phyloP scores from a whole-genome alignment of 2,329 filamentous ascomycete species.

The Camptophora hylomeconis region DNA sequence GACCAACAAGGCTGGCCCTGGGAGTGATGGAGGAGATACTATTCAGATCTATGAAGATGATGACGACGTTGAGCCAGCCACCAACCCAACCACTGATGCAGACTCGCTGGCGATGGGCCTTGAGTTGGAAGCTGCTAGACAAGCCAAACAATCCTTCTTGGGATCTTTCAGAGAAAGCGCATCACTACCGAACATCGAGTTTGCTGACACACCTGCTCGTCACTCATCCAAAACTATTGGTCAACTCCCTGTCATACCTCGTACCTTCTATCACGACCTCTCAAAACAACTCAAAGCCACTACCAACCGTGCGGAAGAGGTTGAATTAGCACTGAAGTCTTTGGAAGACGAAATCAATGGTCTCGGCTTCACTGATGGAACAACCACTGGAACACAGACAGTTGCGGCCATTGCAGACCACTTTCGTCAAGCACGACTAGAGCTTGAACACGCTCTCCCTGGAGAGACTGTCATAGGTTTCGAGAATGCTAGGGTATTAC shows the following conservation, averaged over 20 bases:
- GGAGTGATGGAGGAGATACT: constrained; percentile 8
- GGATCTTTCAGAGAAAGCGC: constrained; percentile 24
- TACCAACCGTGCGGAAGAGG: constrained; percentile 26
- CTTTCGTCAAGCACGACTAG: constrained; percentile 30
- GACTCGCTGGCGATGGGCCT: constrained; percentile 21
- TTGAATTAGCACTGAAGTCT: constrained; percentile 23
- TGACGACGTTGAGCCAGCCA: constrained; percentile 5
- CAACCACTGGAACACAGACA: constrained; percentile 18
- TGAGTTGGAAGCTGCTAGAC: constrained; percentile 27
- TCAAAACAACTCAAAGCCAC: constrained; percentile 24
- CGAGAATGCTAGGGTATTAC: constrained; percentile 25
- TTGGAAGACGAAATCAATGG: constrained; percentile 24
- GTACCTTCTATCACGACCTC: constrained; percentile 26
- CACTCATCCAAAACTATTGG: constrained; percentile 10
- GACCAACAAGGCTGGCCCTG: constrained; percentile 1
- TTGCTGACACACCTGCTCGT: constrained; percentile 15
- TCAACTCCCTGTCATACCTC: constrained; percentile 24
- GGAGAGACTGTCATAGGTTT: constrained; percentile 29
- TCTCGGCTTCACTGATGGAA: constrained; percentile 27
- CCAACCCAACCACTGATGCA: constrained; percentile 10
- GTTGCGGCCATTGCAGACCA: constrained; percentile 24
- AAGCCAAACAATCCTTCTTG: constrained; percentile 28
- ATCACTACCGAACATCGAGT: constrained; percentile 14
- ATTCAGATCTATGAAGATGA: constrained; percentile 18
- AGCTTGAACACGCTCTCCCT: constrained; percentile 30